Percentiles rank a stretch among this genome's conserved stretches.
phyloP scores from a whole-genome alignment of 2,329 filamentous ascomycete species.

The Colletotrichum tanaceti region DNA sequence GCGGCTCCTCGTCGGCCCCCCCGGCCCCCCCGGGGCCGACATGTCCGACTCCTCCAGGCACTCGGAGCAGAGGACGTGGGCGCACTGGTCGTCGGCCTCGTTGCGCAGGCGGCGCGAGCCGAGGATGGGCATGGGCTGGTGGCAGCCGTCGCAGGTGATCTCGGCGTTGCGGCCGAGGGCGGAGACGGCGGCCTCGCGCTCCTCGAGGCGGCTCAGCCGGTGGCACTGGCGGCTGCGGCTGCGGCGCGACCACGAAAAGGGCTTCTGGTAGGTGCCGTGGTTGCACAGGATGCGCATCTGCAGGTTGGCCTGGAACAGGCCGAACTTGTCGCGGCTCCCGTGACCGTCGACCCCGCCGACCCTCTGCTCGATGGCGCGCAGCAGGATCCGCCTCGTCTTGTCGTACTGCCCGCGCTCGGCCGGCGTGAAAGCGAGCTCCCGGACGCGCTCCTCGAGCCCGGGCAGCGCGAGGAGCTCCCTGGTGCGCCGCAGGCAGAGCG shows the following conservation, averaged over 20 bases:
- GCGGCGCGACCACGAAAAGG: slow-evolving; percentile 55
- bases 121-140: slow-evolving; percentile 50
- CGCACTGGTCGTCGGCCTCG: slow-evolving; percentile 45
- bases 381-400: slow-evolving; percentile 51
- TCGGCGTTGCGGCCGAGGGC: slow-evolving; percentile 44
- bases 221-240: too few species aligned
- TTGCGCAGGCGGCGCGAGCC: slow-evolving; percentile 41
- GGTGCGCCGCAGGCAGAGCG: slow-evolving; percentile 56
- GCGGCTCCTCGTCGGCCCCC: not conserved
- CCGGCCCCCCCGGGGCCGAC: not conserved
- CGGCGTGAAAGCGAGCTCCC: slow-evolving; percentile 48
- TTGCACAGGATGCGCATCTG: slow-evolving; percentile 62
- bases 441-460: slow-evolving; percentile 41
- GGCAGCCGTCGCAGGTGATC: slow-evolving; percentile 47
- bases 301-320: slow-evolving; percentile 59
- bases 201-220: slow-evolving; percentile 45
- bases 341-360: slow-evolving; percentile 50
- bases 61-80: slow-evolving; percentile 49
- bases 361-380: slow-evolving; percentile 53
- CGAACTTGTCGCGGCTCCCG: too few species aligned
- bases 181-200: slow-evolving; percentile 45
- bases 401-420: slow-evolving; percentile 50
- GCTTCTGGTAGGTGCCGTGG: slow-evolving; percentile 61
- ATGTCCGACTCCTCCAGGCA: slow-evolving; percentile 44
- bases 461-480: slow-evolving; percentile 56